Evolutionary conservation across 495 filamentous ascomycete genomes (phyloP).

Genomic region (Articulospora tetracladia): DNA sequence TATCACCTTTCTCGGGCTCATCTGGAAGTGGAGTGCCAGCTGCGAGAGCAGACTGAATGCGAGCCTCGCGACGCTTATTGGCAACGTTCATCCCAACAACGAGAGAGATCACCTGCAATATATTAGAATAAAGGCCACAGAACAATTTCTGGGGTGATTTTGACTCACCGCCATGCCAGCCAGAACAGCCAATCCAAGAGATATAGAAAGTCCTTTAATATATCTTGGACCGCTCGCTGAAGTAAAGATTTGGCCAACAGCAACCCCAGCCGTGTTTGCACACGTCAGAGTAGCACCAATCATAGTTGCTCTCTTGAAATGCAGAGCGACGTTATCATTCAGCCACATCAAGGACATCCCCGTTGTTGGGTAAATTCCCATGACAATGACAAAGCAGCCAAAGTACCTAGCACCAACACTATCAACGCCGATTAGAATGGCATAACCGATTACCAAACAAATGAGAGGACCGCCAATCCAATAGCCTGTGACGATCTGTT

Average conservation of each 20-base stretch:
- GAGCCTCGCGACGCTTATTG: conserved; percentile 59
- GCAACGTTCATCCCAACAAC: conserved; percentile 58
- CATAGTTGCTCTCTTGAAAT: conserved; percentile 23
- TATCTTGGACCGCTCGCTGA: conserved; percentile 30
- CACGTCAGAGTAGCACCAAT: conserved; percentile 18
- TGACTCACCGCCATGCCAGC: conserved; percentile 21
- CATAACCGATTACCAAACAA: conserved; percentile 18
- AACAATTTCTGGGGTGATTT: conserved; percentile 28
- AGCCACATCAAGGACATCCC: conserved; percentile 22
- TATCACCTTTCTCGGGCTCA: conserved; percentile 64
- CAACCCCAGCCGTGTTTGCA: conserved; percentile 21
- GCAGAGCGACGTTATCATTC: conserved; percentile 19
- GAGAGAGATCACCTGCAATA: conserved; percentile 35
- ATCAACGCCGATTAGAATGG: conserved; percentile 19
- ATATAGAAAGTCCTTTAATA: conserved; percentile 40
- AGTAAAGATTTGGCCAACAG: conserved; percentile 21
- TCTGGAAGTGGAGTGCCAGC: conserved; percentile 33
- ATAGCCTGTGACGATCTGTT: conserved; percentile 9
- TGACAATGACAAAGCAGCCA: conserved; percentile 18
- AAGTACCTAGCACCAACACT: conserved; percentile 16
- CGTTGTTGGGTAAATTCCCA: conserved; percentile 22
- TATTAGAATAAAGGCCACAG: conserved; percentile 50
- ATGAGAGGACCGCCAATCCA: conserved; percentile 19
- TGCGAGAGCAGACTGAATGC: conserved; percentile 34
- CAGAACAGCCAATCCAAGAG: conserved; percentile 41